These are phyloP conservation scores for Penicillium odoratum DNA, from an alignment of 495 filamentous ascomycete species.

Conservation along the genomic window DNA sequence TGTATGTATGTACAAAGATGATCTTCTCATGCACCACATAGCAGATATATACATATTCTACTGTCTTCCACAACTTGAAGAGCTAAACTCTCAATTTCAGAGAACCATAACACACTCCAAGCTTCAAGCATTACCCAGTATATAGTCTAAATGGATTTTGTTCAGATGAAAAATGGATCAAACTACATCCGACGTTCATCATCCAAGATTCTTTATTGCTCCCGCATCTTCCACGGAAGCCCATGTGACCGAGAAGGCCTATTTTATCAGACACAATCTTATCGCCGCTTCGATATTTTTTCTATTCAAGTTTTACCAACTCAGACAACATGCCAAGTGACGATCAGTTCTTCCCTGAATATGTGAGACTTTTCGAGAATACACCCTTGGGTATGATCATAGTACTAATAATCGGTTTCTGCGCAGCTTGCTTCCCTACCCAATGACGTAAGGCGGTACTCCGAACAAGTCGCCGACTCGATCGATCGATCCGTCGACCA, in stretches of 20 bases:
- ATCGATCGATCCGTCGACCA: slow-evolving; percentile 75
- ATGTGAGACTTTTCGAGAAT: slow-evolving; percentile 30
- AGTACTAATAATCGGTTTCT: neutral
- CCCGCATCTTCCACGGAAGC: slow-evolving; percentile 4
- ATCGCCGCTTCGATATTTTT: slow-evolving; percentile 14
- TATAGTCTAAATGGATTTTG: no score
- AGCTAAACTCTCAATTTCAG: no score
- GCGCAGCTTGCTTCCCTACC: slow-evolving; percentile 71
- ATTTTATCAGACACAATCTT: slow-evolving; percentile 23
- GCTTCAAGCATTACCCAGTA: no score
- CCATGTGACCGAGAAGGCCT: slow-evolving; percentile 23
- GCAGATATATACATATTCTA: no score
- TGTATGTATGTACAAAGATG: no score
- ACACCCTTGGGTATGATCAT: neutral
- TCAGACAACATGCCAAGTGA: slow-evolving; percentile 49
- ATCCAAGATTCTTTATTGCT: neutral
- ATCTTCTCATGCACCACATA: no score
- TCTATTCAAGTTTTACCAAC: slow-evolving; percentile 13
- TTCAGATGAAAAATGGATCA: no score
- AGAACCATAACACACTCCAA: no score
- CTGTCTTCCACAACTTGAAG: no score
- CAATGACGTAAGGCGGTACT: slow-evolving; percentile 65
- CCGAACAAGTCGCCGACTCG: slow-evolving; percentile 66
- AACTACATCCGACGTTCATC: no score
- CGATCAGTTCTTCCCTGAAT: slow-evolving; percentile 53